Percentiles rank a stretch among this genome's conserved stretches.
Conservation (phyloP, 2,329 filamentous ascomycete genomes). For the Amauroascus niger region DNA sequence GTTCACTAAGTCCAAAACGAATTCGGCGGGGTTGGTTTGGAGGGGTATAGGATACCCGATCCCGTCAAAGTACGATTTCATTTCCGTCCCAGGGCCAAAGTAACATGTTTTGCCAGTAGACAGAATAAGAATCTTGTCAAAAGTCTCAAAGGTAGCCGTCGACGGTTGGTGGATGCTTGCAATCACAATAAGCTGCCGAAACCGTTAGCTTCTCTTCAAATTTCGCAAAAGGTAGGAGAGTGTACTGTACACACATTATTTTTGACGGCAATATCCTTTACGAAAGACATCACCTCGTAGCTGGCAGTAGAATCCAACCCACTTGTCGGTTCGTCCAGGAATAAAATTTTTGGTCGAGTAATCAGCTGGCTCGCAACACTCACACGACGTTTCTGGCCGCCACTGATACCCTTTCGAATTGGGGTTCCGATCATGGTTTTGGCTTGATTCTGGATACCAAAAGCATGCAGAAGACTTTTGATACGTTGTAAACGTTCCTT, state of each 20-base stretch:
- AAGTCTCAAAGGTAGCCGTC: slow-evolving; percentile 65
- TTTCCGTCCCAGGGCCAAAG: slow-evolving; percentile 52
- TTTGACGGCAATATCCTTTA: slow-evolving; percentile 55
- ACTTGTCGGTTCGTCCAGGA: slow-evolving; percentile 75
- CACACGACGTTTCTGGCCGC: slow-evolving; percentile 72
- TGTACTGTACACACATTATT: slow-evolving; percentile 50
- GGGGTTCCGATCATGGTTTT: slow-evolving; percentile 70
- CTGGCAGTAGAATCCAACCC: slow-evolving; percentile 71
- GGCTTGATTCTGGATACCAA: slow-evolving; percentile 61
- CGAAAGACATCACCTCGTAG: slow-evolving; percentile 65
- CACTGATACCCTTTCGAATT: slow-evolving; percentile 71
- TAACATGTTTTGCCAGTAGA: slow-evolving; percentile 63
- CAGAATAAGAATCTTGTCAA: slow-evolving; percentile 68
- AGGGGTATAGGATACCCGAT: slow-evolving; percentile 55
- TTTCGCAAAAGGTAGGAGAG: neutral
- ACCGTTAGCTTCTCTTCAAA: neutral
- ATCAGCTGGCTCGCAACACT: slow-evolving; percentile 74
- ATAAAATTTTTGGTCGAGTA: slow-evolving; percentile 68
- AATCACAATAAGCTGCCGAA: slow-evolving; percentile 59
- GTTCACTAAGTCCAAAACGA: slow-evolving; percentile 67
- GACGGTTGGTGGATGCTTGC: slow-evolving; percentile 81
- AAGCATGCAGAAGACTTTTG: slow-evolving; percentile 56
- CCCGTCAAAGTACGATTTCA: slow-evolving; percentile 54
- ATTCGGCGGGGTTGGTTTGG: slow-evolving; percentile 71
- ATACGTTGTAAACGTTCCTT: slow-evolving; percentile 54